Percentiles rank a stretch among this genome's conserved stretches.
phyloP scores from a whole-genome alignment of 225 moss, liverwort and hornwort genomes.

The Lunularia cruciata region DNA sequence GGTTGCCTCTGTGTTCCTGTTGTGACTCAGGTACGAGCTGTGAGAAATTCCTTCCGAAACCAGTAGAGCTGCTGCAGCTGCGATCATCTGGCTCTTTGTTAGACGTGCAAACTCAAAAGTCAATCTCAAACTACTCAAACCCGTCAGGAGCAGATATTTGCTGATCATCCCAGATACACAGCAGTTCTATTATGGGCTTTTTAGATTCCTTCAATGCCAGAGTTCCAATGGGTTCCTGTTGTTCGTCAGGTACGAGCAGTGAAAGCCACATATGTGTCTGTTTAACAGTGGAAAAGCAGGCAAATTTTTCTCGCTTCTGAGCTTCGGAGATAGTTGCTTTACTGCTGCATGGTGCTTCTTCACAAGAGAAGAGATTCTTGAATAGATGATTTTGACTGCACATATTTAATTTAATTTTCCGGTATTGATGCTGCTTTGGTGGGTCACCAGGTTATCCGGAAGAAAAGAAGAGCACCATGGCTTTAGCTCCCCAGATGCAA shows the following conservation, averaged over 20 bases:
- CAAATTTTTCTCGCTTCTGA: background rate
- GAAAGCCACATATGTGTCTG: background rate
- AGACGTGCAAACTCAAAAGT: background rate
- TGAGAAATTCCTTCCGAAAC: background rate
- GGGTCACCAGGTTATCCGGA: slow-evolving; percentile 20
- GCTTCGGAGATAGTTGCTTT: background rate
- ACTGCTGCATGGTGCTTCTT: background rate
- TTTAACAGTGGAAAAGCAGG: background rate
- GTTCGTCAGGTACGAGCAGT: slow-evolving; percentile 15
- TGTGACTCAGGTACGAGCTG: slow-evolving; percentile 28
- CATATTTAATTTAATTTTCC: slow-evolving; percentile 7
- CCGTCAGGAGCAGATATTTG: slow-evolving; percentile 1
- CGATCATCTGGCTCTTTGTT: background rate
- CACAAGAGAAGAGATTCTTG: background rate
- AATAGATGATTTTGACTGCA: background rate
- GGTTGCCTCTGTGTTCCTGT: slow-evolving; percentile 26
- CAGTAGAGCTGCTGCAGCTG: background rate
- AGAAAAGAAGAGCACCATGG: slow-evolving; percentile 23
- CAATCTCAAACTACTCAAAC: background rate
- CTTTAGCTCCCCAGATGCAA: slow-evolving; percentile 25
- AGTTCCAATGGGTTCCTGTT: background rate
- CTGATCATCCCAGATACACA: background rate
- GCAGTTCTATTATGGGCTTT: slow-evolving; percentile 3
- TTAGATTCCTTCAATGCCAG: slow-evolving; percentile 19
- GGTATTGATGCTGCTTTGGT: slow-evolving; percentile 13